Base-by-base conservation (phyloP, 208 protist genomes). In the Acanthamoeba culbertsoni region DNA sequence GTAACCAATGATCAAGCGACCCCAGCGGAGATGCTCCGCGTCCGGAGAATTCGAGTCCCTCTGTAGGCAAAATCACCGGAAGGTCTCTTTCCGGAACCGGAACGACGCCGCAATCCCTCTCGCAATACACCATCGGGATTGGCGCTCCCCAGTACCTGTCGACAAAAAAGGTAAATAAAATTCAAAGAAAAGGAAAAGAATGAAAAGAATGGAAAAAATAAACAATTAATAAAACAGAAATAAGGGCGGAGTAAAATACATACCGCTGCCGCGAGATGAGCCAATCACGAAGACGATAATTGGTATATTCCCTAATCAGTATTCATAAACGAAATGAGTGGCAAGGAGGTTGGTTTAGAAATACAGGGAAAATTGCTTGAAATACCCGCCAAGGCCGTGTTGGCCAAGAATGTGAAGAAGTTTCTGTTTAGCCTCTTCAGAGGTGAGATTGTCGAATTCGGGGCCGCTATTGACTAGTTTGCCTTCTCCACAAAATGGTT, bases 251-350 rank as follows among this genome's bases (percentile, higher is more conserved):
- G 26, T n/a, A n/a, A 8, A 33, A 93, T 92, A 91, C 95, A 31
- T 97, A 96, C 20, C 97, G 79, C 93, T 98, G 97, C 53, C 97
- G 93, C 20, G 97, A 98, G 51, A 98, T 93, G 62, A 98, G 93
- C 97, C 97, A 98, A 91, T 98, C 97, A n/a, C 96, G 91, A 20
- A 98, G 88, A 33, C 95, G 95, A 91, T 96, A 97, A 33, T 94
- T 94, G 43, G 84, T 68, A 46, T 94, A 91, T 6, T 35, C 62
- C 5, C 48, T 95, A n/a, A n/a, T n/a, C n/a, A n/a, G 26, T 8
- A 12, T 37, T 18, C 68, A 28, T 59, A 18, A 59, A 59, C 10
- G 16, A 42, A 1, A 71, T 8, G 8, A 55, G 46, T 7, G 48
- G 8, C 48, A 18, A 55, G 8, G 48, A 55, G 8, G 48, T 55